Base-by-base conservation (phyloP, 352 stramenopile species). In the Pythium utonaiense region DNA sequence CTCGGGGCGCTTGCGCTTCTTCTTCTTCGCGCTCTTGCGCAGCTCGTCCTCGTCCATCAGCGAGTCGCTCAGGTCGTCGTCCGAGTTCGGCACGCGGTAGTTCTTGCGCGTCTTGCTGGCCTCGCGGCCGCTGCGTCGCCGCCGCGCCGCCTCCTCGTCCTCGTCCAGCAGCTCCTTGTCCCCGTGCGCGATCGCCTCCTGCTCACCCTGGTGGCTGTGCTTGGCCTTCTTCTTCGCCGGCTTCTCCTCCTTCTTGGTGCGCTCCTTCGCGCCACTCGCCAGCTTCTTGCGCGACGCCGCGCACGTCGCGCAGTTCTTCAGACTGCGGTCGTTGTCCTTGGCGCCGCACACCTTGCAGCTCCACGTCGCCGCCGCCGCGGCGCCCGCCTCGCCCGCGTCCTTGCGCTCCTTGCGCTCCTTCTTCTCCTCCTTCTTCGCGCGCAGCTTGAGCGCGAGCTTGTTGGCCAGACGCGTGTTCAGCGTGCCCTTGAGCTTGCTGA, bases 381-480 rank as follows among this genome's bases (percentile, higher is more conserved):
- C 28, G 5, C 9, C 9, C 28, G 28, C 5, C 5, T 33, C 28
- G 28, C 28, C 9, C 28, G n/a, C n/a, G n/a, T 33, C 28, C 28
- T 33, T 33, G 5, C 5, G 28, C 28, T 33, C 28, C 28, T 33
- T 33, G 5, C 5, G 28, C 28, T 16, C 48, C 50, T 48, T 49
- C 21, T 77, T 63, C 65, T 77, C 22, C 12, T 67, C 72, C 21
- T 73, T 74, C 53, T 77, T 73, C 17, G 40, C 40, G 27, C 80
- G 78, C 60, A 80, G 34, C 19, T 64, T 71, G 50, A 75, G 80
- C 62, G 73, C 77, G 30, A 83, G 64, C 28, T 72, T 71, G 64
- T 95, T 95, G 62, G 86, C 86, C 17, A 85, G 64, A 27, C 66
- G 65, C 49, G 86, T 95, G 68, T 95, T 95, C 7, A 83, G 77